Evolutionary conservation across 495 filamentous ascomycete species (phyloP), one percentile per base, ranked within the genome.

Genomic region (Podospora conica): DNA sequence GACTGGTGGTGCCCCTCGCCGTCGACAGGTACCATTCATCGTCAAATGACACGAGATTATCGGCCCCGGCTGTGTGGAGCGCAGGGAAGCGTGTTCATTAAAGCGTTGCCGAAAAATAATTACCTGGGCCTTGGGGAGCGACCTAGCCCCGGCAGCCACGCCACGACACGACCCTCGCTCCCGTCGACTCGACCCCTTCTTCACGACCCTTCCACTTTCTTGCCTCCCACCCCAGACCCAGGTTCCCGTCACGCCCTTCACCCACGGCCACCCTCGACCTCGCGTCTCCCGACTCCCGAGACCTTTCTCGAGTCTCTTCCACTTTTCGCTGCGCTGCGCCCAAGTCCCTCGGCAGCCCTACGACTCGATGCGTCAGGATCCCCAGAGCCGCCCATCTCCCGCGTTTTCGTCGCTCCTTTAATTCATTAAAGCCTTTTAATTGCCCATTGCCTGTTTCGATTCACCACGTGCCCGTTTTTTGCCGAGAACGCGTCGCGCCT

Each of bases 401-500:
- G 68, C 68, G 69, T 71, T 76, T 69, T 68, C 73, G 75, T 75
- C 74, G 57, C 73, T 77, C 74, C 55, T 77, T 75, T 77, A 69
- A 73, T 68, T 65, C 63, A 63, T 54, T 63, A 55, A 33, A 68
- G 40, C 63, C 62, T 76, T 75, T 66, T 75, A 69, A 72, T 73
- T 65, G 67, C 60, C 40, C 58, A 61, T 67, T 65, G 55, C 18
- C 60, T 68, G 62, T 68, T 71, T 69, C 66, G 61, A 66, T 70
- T 70, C 68, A 60, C 63, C 48, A 23, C 23, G 40, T n/a, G 40
- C 40, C 6, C 62, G 63, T 55, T 54, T 65, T 60, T 71, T 63
- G 48, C 66, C 70, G 63, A 59, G 65, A 71, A 77, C 78, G 78
- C 78, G 78, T 78, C 78, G 78, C 76, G 78, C 74, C 65, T 29